Evolutionary conservation across 2,329 filamentous ascomycete species (phyloP), one percentile per base, ranked within the genome.

Genomic region (Neonectria sp.): DNA sequence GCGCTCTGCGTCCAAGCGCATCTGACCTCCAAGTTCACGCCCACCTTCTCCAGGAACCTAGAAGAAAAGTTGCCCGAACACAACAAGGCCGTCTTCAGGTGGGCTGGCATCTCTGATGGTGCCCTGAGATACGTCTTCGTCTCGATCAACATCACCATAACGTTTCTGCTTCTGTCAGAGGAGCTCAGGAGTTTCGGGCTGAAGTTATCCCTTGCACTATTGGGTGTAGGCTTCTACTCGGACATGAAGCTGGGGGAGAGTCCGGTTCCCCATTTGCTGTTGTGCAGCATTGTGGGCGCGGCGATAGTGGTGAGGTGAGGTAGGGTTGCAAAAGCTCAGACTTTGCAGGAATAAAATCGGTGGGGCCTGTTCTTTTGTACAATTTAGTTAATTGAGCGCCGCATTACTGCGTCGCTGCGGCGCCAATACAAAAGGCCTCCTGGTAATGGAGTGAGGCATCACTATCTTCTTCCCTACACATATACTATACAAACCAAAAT

Each of bases 181-280:
- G 49, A 53, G 49, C 49, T 53, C 49, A 27, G 49, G 49, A 53
- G 49, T 5, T 31, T 53, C 29, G 49, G 49, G 49, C 29, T 53
- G 49, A 31, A 29, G 21, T 53, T 31, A 12, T 4, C 49, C 25
- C 25, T 53, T 53, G 49, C 49, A 29, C 27, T 29, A 29, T 53
- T 27, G 7, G 27, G 27, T 33, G 29, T 53, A 33, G 49, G 49
- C 3, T 31, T 53, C 49, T 53, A 53, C 49, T 53, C 49, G 4
- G 49, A 53, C 49, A 29, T 53, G 49, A 29, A 53, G 49, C 29
- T 53, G 49, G 25, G 25, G 29, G 49, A 53, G n/a, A 53, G 49
- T n/a, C 25, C 25, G 24, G n/a, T 53, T 31, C 49, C 49, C 3
- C 49, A 53, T 53, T 7, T 53, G 8, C 12, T 53, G 24, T 33